A percentile compares a stretch with the other conserved stretches of the same genome.
Conservation (phyloP, 2,329 filamentous ascomycete species). For the Bipolaris cookei region DNA sequence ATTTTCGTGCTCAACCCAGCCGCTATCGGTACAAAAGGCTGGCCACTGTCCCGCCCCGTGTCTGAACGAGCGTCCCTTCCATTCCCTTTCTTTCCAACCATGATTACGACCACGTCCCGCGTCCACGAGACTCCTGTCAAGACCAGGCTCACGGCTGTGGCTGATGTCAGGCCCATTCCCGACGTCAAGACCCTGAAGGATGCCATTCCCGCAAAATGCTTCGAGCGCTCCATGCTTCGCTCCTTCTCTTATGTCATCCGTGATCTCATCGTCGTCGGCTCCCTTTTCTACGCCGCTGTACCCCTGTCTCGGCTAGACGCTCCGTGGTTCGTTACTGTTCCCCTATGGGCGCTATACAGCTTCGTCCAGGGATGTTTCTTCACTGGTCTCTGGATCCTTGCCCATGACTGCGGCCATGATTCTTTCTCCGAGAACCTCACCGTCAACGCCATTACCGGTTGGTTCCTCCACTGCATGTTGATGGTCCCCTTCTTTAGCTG, state of each 20-base stretch:
- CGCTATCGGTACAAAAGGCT: constrained; percentile 3
- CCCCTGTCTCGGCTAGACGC: constrained; percentile 21
- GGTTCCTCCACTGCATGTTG: constrained; percentile 69
- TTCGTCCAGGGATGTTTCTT: constrained; percentile 70
- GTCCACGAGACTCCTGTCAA: constrained; percentile 19
- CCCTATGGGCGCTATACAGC: constrained; percentile 63
- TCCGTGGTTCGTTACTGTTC: constrained; percentile 20
- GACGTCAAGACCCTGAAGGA: constrained; percentile 35
- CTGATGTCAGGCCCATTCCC: constrained; percentile 25
- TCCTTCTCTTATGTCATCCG: constrained; percentile 34
- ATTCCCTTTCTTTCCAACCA: constrained; percentile 15
- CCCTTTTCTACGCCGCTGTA: constrained; percentile 26
- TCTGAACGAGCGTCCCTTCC: constrained; percentile 6
- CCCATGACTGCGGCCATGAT: constrained; percentile 74
- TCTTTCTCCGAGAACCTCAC: constrained; percentile 65
- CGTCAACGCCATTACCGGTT: constrained; percentile 68
- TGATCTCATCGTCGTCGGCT: constrained; percentile 29
- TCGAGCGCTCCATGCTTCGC: constrained; percentile 31
- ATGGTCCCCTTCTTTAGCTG: constrained; percentile 68
- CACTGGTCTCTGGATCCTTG: constrained; percentile 70
- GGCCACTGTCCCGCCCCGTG: not conserved
- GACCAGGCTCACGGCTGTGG: constrained; percentile 26
- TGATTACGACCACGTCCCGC: constrained; percentile 27
- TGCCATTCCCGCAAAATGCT: constrained; percentile 34
- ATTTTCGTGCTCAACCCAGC: constrained; percentile 1